Base-by-base conservation (phyloP, 164 flowering plant species). In the Echeveria elegans region DNA sequence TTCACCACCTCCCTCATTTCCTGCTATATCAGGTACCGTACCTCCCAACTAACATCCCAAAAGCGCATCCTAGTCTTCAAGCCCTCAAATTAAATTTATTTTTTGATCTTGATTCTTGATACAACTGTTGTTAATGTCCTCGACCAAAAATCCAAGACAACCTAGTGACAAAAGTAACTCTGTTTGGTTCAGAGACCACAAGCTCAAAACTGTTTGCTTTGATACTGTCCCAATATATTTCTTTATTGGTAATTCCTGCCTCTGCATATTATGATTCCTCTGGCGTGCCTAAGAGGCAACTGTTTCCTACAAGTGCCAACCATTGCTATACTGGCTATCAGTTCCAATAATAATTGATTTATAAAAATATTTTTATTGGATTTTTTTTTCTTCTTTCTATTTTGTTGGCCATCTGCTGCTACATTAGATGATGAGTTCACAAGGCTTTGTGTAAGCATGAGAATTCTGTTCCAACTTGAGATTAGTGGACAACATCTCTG, bases 1-100 rank as follows among this genome's bases (percentile, higher is more conserved):
- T 90, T 95, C 70, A 72, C 72, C 41, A 82, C 77, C 76, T 95
- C 99, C 34, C 90, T 92, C 64, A 95, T 95, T 69, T 92, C 99
- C 19, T 95, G 98, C 72, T 95, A 95, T 95, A 95, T 79, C 99
- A 95, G 98, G 99, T 94, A 69, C 4, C 16, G 99, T 94, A 67
- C 15, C 15, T 56, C 37, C 37, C 31, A n/a, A 9, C 9, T 53
- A 29, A 18, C 56, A 66, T 68, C 61, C 23, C 12, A 40, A 43
- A 43, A 5, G 45, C 15, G 18, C 4, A 43, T 47, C 9, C 52
- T 7, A 29, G 30, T 21, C 31, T 21, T 50, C 10, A 23, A 30
- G 18, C 43, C 7, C 16, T 23, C 58, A 23, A 28, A 21, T 23
- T 21, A 50, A 0, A 19, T 5, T 47, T 6, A 6, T 32, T 62